Base-by-base conservation (phyloP, 2,329 filamentous ascomycete species). In the Dactylellina leptospora region DNA sequence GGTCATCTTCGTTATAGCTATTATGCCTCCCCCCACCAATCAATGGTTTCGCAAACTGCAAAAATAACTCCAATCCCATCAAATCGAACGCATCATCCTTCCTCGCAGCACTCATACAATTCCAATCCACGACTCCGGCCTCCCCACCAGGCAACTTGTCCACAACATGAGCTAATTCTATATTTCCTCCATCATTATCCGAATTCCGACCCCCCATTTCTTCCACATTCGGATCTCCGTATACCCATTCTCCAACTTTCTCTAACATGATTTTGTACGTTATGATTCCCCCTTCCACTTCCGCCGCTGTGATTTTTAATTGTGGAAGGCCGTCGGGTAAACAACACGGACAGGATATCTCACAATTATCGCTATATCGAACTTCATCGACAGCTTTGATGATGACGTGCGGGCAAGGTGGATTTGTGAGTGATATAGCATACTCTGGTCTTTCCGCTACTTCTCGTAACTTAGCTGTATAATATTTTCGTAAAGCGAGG, bases 1-100 rank as follows among this genome's bases (percentile, higher is more conserved):
- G 30, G 16, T 54, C 45, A 25, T 40, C 56, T 11, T 50, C 22
- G 3, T 23, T 5, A 28, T 55, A 8, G 38, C 40, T 58, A 33
- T 63, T 20, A 56, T 58, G 45, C 22, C 23, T 36, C 18, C 66
- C 58, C 33, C 58, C 66, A 4, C 44, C 66, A 5, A 63, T 44
- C 51, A 71, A 51, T 25, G 58, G 58, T 13, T 71, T 71, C n/a
- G 33, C 56, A 58, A 63, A 63, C 18, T 71, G 63, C 25, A 71
- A 38, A 47, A 53, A 71, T 28, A 71, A 38, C 33, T 63, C 30
- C 13, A 23, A 30, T 1, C 58, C 58, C 66, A 62, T 63, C 42
- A 71, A 11, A 51, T 42, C 25, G 38, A 9, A 23, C 6, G 4
- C 27, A 20, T 11, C 53, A 5, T 44, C 30, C 23, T 20, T 28